Evolutionary conservation across 208 protist species (phyloP).

Genomic region (Leishmania tarentolae): DNA sequence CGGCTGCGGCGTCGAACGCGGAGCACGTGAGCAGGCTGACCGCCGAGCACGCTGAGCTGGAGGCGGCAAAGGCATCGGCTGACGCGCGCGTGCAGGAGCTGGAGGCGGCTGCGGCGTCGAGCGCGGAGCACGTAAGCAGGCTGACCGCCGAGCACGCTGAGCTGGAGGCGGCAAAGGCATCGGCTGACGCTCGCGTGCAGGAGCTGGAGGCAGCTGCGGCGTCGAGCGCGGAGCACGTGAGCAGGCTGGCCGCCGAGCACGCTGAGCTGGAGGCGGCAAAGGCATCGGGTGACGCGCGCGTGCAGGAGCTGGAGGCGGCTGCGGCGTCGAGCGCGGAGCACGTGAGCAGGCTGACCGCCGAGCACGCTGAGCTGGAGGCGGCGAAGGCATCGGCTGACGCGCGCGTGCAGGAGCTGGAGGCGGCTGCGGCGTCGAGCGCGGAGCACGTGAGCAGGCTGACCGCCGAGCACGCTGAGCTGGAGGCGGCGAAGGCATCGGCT

Average conservation of each 20-base stretch:
- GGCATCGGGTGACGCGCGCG: not conserved
- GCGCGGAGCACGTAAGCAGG: too few relatives aligned
- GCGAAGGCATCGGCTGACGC: slow-evolving; percentile 7
- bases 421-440: not conserved
- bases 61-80: too few relatives aligned
- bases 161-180: slow-evolving; percentile 14
- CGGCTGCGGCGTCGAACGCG: not conserved
- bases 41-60: slow-evolving; percentile 6
- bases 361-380: slow-evolving; percentile 8
- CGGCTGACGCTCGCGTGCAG: not conserved
- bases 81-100: too few relatives aligned
- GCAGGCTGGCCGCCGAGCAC: not conserved
- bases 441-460: not conserved
- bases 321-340: not conserved
- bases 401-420: slow-evolving; percentile 12
- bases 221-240: not conserved
- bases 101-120: too few relatives aligned
- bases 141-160: too few relatives aligned
- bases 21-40: slow-evolving; percentile 5
- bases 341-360: not conserved
- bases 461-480: slow-evolving; percentile 2
- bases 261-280: slow-evolving; percentile 13
- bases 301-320: slow-evolving; percentile 11
- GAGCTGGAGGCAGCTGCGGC: slow-evolving; percentile 15
- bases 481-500: slow-evolving; percentile 1